phyloP scores from a whole-genome alignment of 768 basidiomycete species.

The Collybiopsis luxurians region DNA sequence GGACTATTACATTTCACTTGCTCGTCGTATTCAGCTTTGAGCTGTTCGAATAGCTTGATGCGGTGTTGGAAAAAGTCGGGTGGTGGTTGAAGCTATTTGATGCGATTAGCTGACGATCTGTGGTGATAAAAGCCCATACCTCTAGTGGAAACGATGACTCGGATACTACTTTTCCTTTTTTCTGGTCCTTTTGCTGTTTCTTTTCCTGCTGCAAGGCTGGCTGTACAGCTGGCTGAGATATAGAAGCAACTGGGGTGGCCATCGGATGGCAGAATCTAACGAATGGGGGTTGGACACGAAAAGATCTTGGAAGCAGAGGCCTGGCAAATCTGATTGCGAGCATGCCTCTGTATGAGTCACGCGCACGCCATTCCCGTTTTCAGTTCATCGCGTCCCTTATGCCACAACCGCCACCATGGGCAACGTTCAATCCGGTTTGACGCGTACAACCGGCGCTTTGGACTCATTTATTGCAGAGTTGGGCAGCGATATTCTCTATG shows the following conservation, averaged over 20 bases:
- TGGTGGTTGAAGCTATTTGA: slow-evolving; percentile 66
- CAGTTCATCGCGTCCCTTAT: not conserved
- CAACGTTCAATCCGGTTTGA: slow-evolving; percentile 71
- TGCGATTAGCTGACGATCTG: slow-evolving; percentile 13
- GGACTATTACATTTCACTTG: slow-evolving; percentile 63
- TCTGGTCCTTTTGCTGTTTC: slow-evolving; percentile 2
- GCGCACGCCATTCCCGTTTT: not conserved
- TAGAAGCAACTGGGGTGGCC: slow-evolving; percentile 8
- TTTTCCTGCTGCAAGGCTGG: not conserved
- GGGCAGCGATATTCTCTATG: slow-evolving; percentile 83
- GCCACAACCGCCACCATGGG: slow-evolving; percentile 51
- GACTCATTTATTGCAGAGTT: slow-evolving; percentile 92
- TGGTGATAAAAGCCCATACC: slow-evolving; percentile 34
- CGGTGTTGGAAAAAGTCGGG: slow-evolving; percentile 90
- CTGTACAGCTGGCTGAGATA: not conserved
- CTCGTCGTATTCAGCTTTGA: slow-evolving; percentile 82
- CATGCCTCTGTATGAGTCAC: slow-evolving; percentile 3
- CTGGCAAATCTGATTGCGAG: slow-evolving; percentile 3
- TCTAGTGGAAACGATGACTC: slow-evolving; percentile 58
- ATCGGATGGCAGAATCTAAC: not conserved
- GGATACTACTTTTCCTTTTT: not conserved
- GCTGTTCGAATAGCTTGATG: slow-evolving; percentile 83
- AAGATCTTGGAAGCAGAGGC: not conserved
- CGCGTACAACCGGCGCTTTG: slow-evolving; percentile 74
- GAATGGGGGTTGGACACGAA: not conserved